A percentile compares a stretch with the other conserved stretches of the same genome.
Evolutionary conservation across 176 grass and related monocot genomes (phyloP).

Genomic region (Zoysia japonica): DNA sequence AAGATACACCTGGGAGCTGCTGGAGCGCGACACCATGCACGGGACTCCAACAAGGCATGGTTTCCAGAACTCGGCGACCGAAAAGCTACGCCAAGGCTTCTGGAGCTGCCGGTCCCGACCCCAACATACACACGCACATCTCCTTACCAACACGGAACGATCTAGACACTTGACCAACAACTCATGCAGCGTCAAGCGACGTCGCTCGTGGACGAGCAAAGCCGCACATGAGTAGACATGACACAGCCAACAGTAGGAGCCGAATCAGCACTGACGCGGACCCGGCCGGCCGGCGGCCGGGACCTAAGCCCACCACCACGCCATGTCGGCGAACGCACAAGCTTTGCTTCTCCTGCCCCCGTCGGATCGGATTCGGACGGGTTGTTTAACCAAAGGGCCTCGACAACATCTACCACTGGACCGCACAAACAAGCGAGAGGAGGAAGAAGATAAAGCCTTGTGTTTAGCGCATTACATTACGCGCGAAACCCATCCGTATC

Average conservation of each 20-base stretch:
- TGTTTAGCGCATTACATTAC: neutral
- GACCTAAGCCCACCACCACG: too few species aligned
- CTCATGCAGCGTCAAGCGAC: neutral
- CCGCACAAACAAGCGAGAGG: slow-evolving; percentile 31
- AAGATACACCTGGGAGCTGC: neutral
- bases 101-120: neutral
- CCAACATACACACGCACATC: too few species aligned
- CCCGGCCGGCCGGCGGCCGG: neutral
- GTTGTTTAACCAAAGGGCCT: too few species aligned
- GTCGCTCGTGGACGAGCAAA: slow-evolving; percentile 10
- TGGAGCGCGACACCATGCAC: neutral
- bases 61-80: neutral
- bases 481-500: slow-evolving; percentile 37
- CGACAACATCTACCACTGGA: slow-evolving; percentile 35
- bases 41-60: neutral
- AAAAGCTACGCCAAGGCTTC: slow-evolving; percentile 33
- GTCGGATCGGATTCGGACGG: too few species aligned
- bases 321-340: too few species aligned
- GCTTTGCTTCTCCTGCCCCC: too few species aligned
- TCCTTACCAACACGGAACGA: neutral
- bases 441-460: neutral
- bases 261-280: slow-evolving; percentile 53
- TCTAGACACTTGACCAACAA: slow-evolving; percentile 21
- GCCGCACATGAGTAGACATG: neutral
- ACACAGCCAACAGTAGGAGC: neutral